Conservation (phyloP, 495 filamentous ascomycete genomes). For the Baudoinia panamericana region DNA sequence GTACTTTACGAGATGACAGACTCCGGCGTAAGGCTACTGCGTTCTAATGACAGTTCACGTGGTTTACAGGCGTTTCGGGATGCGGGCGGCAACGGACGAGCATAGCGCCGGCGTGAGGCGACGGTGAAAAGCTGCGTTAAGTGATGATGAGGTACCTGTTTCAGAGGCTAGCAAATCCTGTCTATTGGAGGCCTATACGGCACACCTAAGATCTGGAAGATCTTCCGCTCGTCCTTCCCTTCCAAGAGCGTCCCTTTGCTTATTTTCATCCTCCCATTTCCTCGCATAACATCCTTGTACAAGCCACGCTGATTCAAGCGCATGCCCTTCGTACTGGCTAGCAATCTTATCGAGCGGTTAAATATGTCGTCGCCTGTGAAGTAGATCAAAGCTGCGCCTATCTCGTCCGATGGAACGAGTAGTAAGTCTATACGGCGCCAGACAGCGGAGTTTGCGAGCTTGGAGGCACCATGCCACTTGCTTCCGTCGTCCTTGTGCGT, state of each 20-base stretch:
- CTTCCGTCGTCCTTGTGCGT: conserved; percentile 37
- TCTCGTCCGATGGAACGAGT: conserved; percentile 64
- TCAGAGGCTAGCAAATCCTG: conserved; percentile 71
- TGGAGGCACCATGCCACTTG: conserved; percentile 85
- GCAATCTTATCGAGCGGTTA: conserved; percentile 72
- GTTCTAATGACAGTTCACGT: too few relatives aligned
- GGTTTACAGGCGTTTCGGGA: too few relatives aligned
- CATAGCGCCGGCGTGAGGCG: too few relatives aligned
- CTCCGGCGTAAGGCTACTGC: too few relatives aligned
- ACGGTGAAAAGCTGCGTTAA: too few relatives aligned
- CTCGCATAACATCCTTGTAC: conserved; percentile 60
- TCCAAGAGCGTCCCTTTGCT: conserved; percentile 65
- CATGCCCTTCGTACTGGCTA: conserved; percentile 77
- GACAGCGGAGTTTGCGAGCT: conserved; percentile 35
- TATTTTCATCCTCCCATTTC: conserved; percentile 44
- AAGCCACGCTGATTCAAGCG: conserved; percentile 75
- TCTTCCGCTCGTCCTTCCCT: conserved; percentile 62
- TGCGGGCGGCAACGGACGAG: too few relatives aligned
- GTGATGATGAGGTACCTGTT: too few relatives aligned
- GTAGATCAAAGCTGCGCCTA: conserved; percentile 84
- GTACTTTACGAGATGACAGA: too few relatives aligned
- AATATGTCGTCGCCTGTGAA: conserved; percentile 97
- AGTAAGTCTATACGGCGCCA: conserved; percentile 85
- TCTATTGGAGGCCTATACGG: conserved; percentile 76
- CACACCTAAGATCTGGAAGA: conserved; percentile 77